Percentiles rank a stretch among this genome's conserved stretches.
phyloP scores from a whole-genome alignment of 345 rosid genomes.

The Alliaria petiolata region DNA sequence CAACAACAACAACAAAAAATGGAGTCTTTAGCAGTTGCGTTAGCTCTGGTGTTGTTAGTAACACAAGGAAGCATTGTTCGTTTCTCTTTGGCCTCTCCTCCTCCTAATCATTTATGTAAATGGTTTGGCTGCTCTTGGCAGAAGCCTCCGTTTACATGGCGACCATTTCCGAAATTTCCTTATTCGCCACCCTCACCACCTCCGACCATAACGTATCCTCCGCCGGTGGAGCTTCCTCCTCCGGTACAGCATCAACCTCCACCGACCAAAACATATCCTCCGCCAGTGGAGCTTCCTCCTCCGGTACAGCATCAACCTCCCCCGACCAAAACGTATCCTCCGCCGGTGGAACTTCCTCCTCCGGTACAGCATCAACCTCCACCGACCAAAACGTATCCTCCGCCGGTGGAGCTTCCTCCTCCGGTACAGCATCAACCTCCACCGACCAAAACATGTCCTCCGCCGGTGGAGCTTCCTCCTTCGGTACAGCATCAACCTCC shows the following conservation, averaged over 20 bases:
- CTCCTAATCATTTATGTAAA: background rate
- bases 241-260: background rate
- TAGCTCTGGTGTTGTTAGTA: background rate
- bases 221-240: background rate
- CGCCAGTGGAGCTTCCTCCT: background rate
- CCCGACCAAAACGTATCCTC: background rate
- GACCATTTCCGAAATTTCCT: slow-evolving; percentile 7
- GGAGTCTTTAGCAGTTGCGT: slow-evolving; percentile 1
- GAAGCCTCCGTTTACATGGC: slow-evolving; percentile 8
- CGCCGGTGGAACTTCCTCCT: too few species aligned
- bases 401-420: too few species aligned
- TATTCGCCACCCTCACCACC: slow-evolving; percentile 2
- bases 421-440: too few species aligned
- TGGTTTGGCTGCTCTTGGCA: background rate
- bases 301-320: too few species aligned
- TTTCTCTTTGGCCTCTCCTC: slow-evolving; percentile 15
- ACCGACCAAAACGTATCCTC: too few species aligned
- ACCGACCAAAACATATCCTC: background rate
- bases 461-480: too few species aligned
- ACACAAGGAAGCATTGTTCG: slow-evolving; percentile 22
- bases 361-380: too few species aligned
- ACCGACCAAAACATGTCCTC: too few species aligned
- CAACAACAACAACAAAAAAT: background rate
- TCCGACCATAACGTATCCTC: background rate
- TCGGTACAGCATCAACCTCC: too few species aligned